phyloP scores from a whole-genome alignment of 1,284 basidiomycete species.

The Marasmius oreades region DNA sequence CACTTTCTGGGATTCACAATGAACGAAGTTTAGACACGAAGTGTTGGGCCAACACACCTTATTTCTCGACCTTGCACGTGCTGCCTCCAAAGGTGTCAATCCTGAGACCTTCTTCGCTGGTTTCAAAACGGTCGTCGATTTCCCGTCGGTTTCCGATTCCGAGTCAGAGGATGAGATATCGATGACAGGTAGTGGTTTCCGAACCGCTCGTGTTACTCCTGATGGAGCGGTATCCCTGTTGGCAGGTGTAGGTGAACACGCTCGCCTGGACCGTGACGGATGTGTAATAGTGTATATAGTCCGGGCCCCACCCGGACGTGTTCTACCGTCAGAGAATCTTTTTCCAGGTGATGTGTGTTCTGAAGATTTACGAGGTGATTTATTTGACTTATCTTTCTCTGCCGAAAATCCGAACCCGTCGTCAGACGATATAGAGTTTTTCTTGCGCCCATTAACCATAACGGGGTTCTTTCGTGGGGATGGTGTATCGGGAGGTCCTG shows the following conservation, averaged over 20 bases:
- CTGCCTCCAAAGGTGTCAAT: background rate
- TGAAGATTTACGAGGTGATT: slow-evolving; percentile 11
- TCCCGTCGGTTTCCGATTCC: background rate
- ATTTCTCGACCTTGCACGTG: background rate
- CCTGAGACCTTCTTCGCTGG: background rate
- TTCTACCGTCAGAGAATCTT: background rate
- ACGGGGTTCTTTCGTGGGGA: slow-evolving; percentile 4
- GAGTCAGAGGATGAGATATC: background rate
- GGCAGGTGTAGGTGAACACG: slow-evolving; percentile 8
- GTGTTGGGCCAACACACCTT: background rate
- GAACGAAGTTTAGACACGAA: background rate
- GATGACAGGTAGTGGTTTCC: background rate
- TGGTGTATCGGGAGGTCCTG: slow-evolving; percentile 10
- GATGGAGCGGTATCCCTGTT: background rate
- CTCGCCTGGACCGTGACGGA: slow-evolving; percentile 9
- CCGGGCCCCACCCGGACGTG: background rate
- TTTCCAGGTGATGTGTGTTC: slow-evolving; percentile 8
- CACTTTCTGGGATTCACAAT: background rate
- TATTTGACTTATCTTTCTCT: background rate
- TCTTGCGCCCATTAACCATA: background rate
- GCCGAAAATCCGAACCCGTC: background rate
- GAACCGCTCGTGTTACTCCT: background rate
- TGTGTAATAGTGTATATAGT: slow-evolving; percentile 13
- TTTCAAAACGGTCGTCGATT: background rate
- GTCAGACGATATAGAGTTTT: slow-evolving; percentile 6